These are phyloP conservation scores for Rasamsonia emersonii DNA, from an alignment of 2,329 filamentous ascomycete species.

Conservation along the genomic window DNA sequence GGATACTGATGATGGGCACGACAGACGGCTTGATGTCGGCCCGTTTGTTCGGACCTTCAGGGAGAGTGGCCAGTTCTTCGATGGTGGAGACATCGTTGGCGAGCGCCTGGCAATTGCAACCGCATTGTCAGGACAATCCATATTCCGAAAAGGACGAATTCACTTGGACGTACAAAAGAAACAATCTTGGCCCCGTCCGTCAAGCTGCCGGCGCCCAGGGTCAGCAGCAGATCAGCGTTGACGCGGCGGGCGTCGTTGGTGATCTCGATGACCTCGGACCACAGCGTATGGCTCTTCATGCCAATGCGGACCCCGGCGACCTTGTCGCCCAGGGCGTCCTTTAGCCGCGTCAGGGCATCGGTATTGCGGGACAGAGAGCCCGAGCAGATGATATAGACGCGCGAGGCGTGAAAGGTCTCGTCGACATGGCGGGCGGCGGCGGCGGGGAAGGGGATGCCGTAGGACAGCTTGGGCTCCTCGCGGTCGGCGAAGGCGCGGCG, in stretches of 20 bases:
- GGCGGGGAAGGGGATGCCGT: constrained; percentile 39
- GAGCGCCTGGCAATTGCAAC: constrained; percentile 26
- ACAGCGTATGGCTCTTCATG: constrained; percentile 47
- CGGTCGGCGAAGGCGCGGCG: constrained; percentile 30
- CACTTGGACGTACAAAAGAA: constrained; percentile 27
- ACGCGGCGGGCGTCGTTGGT: constrained; percentile 30
- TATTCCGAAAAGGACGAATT: background rate
- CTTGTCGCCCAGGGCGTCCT: constrained; percentile 31
- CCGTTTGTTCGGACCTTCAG: constrained; percentile 19
- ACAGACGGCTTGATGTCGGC: constrained; percentile 16
- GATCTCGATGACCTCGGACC: constrained; percentile 44
- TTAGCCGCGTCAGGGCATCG: constrained; percentile 35
- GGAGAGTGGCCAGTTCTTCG: constrained; percentile 32
- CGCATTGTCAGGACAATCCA: background rate
- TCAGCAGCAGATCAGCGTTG: constrained; percentile 44
- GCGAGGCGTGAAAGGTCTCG: constrained; percentile 36
- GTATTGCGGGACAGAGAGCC: constrained; percentile 42
- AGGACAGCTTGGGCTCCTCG: constrained; percentile 36
- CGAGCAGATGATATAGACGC: constrained; percentile 46
- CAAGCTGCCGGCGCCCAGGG: constrained; percentile 48
- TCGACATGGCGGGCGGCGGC: constrained; percentile 39
- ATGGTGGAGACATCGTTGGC: constrained; percentile 38
- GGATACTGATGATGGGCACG: constrained; percentile 30
- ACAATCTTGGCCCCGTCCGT: constrained; percentile 50
- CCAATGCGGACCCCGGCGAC: constrained; percentile 42